Evolutionary conservation across 345 rosid genomes (phyloP).

Genomic region (Cardamine chenopodiifolia): DNA sequence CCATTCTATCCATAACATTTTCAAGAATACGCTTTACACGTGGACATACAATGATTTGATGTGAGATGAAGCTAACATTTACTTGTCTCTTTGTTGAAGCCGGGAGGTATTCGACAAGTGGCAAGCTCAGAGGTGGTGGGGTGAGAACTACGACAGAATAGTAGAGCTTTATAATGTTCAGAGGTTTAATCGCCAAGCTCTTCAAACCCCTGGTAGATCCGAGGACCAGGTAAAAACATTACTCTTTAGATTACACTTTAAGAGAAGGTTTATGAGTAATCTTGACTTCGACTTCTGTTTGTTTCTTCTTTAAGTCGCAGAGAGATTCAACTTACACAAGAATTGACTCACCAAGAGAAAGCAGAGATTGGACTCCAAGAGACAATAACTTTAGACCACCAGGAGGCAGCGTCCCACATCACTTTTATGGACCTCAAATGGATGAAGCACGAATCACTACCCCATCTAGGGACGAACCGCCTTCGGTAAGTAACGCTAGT

Average conservation of each 20-base stretch:
- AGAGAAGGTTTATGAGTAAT: neutral
- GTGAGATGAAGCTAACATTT: slow-evolving; percentile 19
- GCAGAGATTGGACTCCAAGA: slow-evolving; percentile 74
- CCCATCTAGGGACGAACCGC: slow-evolving; percentile 78
- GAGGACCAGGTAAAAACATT: slow-evolving; percentile 72
- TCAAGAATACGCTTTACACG: neutral
- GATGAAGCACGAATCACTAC: slow-evolving; percentile 79
- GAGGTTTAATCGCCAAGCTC: slow-evolving; percentile 93
- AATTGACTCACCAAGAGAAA: slow-evolving; percentile 67
- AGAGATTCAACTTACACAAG: slow-evolving; percentile 85
- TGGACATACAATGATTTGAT: neutral
- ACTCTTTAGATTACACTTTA: neutral
- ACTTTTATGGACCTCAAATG: slow-evolving; percentile 48
- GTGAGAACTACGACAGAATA: slow-evolving; percentile 90
- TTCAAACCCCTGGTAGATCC: slow-evolving; percentile 81
- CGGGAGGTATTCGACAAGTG: slow-evolving; percentile 95
- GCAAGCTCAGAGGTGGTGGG: slow-evolving; percentile 99
- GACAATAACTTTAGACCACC: slow-evolving; percentile 47
- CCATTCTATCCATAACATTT: neutral
- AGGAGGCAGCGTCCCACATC: slow-evolving; percentile 42
- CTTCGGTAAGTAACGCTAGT: slow-evolving; percentile 90
- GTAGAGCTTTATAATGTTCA: slow-evolving; percentile 98
- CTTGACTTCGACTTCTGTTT: neutral
- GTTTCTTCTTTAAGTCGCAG: slow-evolving; percentile 43
- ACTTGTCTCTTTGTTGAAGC: slow-evolving; percentile 50